Evolutionary conservation across 1,139 yeast genomes (phyloP).

Genomic region (Pichia inconspicua): DNA sequence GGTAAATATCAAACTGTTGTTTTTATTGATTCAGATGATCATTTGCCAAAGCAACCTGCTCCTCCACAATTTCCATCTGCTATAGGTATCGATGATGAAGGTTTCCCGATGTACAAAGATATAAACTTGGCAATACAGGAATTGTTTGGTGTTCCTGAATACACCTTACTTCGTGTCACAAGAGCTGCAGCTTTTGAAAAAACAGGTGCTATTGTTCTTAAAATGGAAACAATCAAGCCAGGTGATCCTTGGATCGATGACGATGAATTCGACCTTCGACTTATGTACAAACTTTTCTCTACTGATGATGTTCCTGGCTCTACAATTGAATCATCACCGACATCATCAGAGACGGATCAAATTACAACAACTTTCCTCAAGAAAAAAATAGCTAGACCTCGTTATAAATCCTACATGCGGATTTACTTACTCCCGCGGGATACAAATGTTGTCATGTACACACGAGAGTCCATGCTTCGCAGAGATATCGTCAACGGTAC

Average conservation of each 20-base stretch:
- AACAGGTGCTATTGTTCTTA: constrained; percentile 43
- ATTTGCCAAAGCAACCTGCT: neutral
- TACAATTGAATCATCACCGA: neutral
- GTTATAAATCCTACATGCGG: constrained; percentile 47
- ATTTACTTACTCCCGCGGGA: constrained; percentile 36
- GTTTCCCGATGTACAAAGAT: constrained; percentile 34
- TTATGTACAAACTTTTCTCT: constrained; percentile 5
- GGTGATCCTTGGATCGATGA: constrained; percentile 46
- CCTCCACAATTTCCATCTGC: constrained; percentile 7
- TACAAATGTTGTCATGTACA: constrained; percentile 36
- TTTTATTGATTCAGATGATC: constrained; percentile 10
- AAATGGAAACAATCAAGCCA: constrained; percentile 47
- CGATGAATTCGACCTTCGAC: constrained; percentile 34
- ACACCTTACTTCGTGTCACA: constrained; percentile 43
- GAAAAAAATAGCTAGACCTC: constrained; percentile 44
- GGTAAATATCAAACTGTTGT: constrained; percentile 16
- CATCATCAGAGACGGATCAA: constrained; percentile 17
- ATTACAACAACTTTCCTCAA: constrained; percentile 42
- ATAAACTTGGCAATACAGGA: constrained; percentile 41
- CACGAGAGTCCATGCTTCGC: constrained; percentile 43
- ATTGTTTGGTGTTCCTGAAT: constrained; percentile 36
- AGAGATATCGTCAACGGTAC: constrained; percentile 46
- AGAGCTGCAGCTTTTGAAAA: constrained; percentile 46
- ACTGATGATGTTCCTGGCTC: neutral
- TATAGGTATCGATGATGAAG: constrained; percentile 9